Evolutionary conservation across 768 basidiomycete genomes (phyloP).

Genomic region (Rhizopogon vulgaris): DNA sequence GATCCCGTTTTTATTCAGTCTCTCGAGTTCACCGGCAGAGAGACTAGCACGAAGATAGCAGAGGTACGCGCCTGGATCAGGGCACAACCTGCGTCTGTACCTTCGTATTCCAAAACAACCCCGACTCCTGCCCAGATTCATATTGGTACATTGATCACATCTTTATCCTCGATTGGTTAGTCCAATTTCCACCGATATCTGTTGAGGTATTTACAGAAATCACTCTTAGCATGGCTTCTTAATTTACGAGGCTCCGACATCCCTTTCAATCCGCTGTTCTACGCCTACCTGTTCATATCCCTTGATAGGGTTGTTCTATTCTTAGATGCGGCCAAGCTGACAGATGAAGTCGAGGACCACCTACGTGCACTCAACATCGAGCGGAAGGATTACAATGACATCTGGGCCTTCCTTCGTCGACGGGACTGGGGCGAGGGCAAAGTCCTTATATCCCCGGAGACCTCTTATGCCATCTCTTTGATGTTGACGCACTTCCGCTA

Average conservation of each 20-base stretch:
- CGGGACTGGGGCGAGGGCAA: slow-evolving; percentile 79
- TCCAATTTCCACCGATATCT: slow-evolving; percentile 4
- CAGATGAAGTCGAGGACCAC: slow-evolving; percentile 51
- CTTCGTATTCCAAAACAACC: slow-evolving; percentile 56
- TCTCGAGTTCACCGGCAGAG: slow-evolving; percentile 62
- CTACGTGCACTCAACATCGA: slow-evolving; percentile 52
- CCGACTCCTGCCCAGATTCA: slow-evolving; percentile 60
- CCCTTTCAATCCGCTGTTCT: slow-evolving; percentile 89
- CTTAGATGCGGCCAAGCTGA: slow-evolving; percentile 63
- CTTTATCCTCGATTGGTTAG: slow-evolving; percentile 66
- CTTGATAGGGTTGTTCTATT: slow-evolving; percentile 63
- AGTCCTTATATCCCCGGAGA: slow-evolving; percentile 66
- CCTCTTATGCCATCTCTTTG: slow-evolving; percentile 77
- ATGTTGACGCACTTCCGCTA: slow-evolving; percentile 82
- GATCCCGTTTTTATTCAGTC: slow-evolving; percentile 63
- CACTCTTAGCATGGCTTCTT: slow-evolving; percentile 64
- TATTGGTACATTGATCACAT: slow-evolving; percentile 61
- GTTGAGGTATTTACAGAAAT: not conserved
- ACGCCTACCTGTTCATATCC: slow-evolving; percentile 76
- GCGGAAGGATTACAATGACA: slow-evolving; percentile 61
- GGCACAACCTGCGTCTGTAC: slow-evolving; percentile 49
- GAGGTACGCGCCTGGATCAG: slow-evolving; percentile 68
- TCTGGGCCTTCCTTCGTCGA: slow-evolving; percentile 73
- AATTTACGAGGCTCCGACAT: slow-evolving; percentile 90
- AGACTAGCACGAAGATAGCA: slow-evolving; percentile 64